A percentile compares a stretch with the other conserved stretches of the same genome.
Evolutionary conservation across 1,284 basidiomycete species (phyloP).

Genomic region (Naganishia sp.): DNA sequence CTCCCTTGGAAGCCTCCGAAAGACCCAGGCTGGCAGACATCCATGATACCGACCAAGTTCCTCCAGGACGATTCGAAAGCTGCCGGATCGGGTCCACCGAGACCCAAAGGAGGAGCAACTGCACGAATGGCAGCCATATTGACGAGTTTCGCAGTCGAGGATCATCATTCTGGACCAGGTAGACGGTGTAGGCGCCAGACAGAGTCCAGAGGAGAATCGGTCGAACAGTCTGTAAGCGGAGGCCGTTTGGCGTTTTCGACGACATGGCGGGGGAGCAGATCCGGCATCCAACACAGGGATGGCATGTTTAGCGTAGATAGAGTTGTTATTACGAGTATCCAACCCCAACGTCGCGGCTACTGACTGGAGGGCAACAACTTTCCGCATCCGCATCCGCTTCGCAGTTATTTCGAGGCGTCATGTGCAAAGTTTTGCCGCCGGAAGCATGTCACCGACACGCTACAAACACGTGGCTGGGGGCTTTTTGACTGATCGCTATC

Average conservation of each 20-base stretch:
- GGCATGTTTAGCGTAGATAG: too few species aligned
- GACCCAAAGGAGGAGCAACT: neutral
- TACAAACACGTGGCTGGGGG: too few species aligned
- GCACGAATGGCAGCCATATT: slow-evolving; percentile 11
- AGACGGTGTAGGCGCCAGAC: neutral
- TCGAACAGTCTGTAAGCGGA: neutral
- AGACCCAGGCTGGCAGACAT: neutral
- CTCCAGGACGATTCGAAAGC: slow-evolving; percentile 4
- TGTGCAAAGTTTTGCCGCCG: too few species aligned
- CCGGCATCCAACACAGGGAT: too few species aligned
- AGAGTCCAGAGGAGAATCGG: neutral
- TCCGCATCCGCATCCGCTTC: too few species aligned
- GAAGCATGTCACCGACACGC: too few species aligned
- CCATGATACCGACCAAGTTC: slow-evolving; percentile 9
- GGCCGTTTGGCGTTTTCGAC: neutral
- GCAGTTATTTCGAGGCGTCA: too few species aligned
- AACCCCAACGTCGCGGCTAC: too few species aligned
- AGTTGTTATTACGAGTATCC: too few species aligned
- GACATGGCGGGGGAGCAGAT: too few species aligned
- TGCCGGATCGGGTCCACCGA: neutral
- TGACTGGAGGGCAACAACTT: too few species aligned
- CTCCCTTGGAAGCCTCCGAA: neutral
- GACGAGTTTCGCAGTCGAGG: slow-evolving; percentile 3
- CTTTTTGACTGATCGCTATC: too few species aligned
- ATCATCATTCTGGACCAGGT: neutral